Base-by-base conservation (phyloP, 352 stramenopile genomes). In the Peronospora farinosa region DNA sequence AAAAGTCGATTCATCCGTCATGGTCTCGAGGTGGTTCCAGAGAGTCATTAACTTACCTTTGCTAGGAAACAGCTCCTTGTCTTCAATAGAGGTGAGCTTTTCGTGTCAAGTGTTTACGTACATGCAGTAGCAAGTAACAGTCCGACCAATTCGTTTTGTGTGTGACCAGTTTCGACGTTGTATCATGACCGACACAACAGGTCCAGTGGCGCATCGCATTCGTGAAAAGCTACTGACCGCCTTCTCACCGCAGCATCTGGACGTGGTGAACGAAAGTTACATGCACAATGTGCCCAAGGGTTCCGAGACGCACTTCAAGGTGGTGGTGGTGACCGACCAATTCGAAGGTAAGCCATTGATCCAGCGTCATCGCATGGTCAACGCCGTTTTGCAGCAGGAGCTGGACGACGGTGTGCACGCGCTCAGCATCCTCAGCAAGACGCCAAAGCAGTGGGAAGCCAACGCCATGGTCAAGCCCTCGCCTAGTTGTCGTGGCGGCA, bases 281-380 rank as follows among this genome's bases (percentile, higher is more conserved):
- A 97, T 95, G 84, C 93, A 98, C 76, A 97, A 95, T 57, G 93
- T 97, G 28, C 92, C 92, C 10, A 86, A 85, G 42, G 80, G 85
- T 51, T 91, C 88, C 12, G 94, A 98, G 76, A 98, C 90, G 15
- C 95, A 98, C 66, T 98, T 98, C 68, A 97, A 98, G 69, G 90
- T 98, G 8, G 77, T 98, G 17, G 83, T 98, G 0, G 87, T 98
- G 7, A 84, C 83, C 9, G 74, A 84, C 17, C 61, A 84, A 36
- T 98, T 98, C 60, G 78, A 96, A 21, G 79, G 84, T 54, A 88
- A 90, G 55, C 60, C 78, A 45, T 64, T 96, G 36, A 57, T 95
- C 9, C 77, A 96, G 63, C 75, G 92, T 28, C 92, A 98, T 63
- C 87, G 91, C 39, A 75, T 96, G 58, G 80, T 98, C 15, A 97